A percentile compares a stretch with the other conserved stretches of the same genome.
These are phyloP conservation scores for Auricularia auricula-judae DNA, from an alignment of 768 basidiomycete genomes.

Conservation along the genomic window DNA sequence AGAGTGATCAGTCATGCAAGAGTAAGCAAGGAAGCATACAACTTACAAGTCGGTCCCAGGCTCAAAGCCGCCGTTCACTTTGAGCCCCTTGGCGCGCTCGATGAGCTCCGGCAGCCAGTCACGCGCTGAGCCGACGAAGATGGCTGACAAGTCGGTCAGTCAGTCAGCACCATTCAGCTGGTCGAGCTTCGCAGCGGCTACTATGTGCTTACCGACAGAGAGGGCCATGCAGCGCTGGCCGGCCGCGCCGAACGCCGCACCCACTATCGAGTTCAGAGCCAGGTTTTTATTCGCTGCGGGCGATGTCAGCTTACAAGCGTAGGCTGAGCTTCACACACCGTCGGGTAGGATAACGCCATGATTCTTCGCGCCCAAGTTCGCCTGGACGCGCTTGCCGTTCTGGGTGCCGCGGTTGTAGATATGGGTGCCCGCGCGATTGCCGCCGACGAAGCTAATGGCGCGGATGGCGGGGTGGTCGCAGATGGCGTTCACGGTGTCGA, in stretches of 20 bases:
- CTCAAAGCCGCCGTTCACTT: constrained; percentile 88
- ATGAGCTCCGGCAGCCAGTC: constrained; percentile 81
- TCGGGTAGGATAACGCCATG: constrained; percentile 91
- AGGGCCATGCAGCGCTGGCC: constrained; percentile 97
- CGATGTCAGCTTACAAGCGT: not conserved
- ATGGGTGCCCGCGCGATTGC: constrained; percentile 84
- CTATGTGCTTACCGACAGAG: constrained; percentile 57
- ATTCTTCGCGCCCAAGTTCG: constrained; percentile 94
- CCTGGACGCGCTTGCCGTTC: constrained; percentile 84
- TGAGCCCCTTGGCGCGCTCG: constrained; percentile 67
- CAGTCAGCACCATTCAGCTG: not conserved
- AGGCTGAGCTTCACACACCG: constrained; percentile 36
- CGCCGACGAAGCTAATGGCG: constrained; percentile 95
- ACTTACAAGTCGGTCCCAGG: constrained; percentile 69
- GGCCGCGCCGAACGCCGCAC: constrained; percentile 89
- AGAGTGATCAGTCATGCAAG: constrained; percentile 1
- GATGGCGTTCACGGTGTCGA: constrained; percentile 84
- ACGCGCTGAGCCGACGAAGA: constrained; percentile 70
- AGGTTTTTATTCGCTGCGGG: constrained; percentile 73
- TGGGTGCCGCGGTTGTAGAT: constrained; percentile 84
- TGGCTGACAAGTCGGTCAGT: constrained; percentile 12
- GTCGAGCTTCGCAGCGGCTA: not conserved
- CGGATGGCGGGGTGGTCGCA: constrained; percentile 87
- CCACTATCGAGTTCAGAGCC: constrained; percentile 82
- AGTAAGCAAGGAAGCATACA: constrained; percentile 8